Evolutionary conservation across 495 filamentous ascomycete species (phyloP), one percentile per base, ranked within the genome.

Genomic region (Aspergillus baeticus): DNA sequence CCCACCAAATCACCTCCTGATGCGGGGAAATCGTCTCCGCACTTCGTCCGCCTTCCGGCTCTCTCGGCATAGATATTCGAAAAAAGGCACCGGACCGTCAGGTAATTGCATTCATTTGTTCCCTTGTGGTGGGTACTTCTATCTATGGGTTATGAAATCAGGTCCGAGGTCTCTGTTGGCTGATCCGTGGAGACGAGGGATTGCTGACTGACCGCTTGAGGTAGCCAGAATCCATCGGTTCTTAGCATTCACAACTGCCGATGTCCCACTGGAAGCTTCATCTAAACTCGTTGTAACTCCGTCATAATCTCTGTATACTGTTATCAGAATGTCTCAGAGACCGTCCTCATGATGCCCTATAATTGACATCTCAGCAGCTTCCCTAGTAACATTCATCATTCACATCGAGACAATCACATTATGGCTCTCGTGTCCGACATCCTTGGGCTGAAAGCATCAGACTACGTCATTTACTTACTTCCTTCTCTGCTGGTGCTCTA

Each of bases 391-490:
- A n/a, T 22, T 5, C 20, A 3, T 6, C 18, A 11, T 20, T 20
- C 13, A 10, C 34, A 39, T n/a, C 3, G 18, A 18, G 10, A 10
- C 7, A 4, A 26, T 38, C 48, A 46, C 22, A 8, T 48, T 55
- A 55, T 55, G 53, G 53, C 53, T 38, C 34, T 55, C 17, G 10
- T 53, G 18, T 11, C 45, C 23, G 43, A 55, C n/a, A 21, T 47
- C 18, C 14, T 42, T 14, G 35, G 10, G 2, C 21, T n/a, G 22
- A n/a, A 22, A 11, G 43, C 34, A 0, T 49, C 23, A 33, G 13
- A 55, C 15, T 55, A 55, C 35, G 36, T 17, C 7, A 15, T 55
- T 17, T 55, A 55, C 37, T 20, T 41, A 6, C 22, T 48, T 29
- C 53, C 53, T 31, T 20, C 35, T 22, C 20, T 55, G 6, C 3